Evolutionary conservation across 495 filamentous ascomycete species (phyloP).

Genomic region (Penicillium subrubescens): DNA sequence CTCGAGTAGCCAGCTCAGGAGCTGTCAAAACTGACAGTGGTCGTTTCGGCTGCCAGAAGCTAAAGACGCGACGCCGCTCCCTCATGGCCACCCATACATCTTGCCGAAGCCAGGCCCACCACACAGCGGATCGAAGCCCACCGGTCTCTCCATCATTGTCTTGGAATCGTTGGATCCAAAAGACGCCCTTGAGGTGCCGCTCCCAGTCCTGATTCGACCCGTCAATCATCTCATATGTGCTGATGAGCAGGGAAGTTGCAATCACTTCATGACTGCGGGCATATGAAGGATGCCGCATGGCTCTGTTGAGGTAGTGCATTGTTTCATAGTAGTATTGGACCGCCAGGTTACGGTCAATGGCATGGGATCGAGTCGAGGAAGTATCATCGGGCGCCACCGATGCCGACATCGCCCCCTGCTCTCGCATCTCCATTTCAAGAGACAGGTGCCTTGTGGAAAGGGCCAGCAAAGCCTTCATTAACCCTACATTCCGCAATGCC

Average conservation of each 20-base stretch:
- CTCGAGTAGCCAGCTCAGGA: slow-evolving; percentile 22
- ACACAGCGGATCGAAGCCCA: slow-evolving; percentile 21
- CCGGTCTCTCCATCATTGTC: slow-evolving; percentile 28
- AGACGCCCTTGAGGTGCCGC: slow-evolving; percentile 23
- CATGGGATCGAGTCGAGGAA: not conserved
- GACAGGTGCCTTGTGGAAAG: slow-evolving; percentile 27
- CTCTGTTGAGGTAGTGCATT: slow-evolving; percentile 24
- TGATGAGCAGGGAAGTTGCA: slow-evolving; percentile 24
- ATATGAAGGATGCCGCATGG: slow-evolving; percentile 24
- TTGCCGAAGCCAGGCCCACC: slow-evolving; percentile 29
- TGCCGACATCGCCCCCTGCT: not conserved
- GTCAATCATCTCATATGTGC: slow-evolving; percentile 30
- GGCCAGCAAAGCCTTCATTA: slow-evolving; percentile 34
- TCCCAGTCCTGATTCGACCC: slow-evolving; percentile 29
- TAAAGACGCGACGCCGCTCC: slow-evolving; percentile 18
- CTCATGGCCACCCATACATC: slow-evolving; percentile 28
- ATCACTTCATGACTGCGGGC: slow-evolving; percentile 21
- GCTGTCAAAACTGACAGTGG: slow-evolving; percentile 2
- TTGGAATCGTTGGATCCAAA: slow-evolving; percentile 29
- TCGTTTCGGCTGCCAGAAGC: slow-evolving; percentile 22
- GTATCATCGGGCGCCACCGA: not conserved
- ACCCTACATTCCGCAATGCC: slow-evolving; percentile 28
- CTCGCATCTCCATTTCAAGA: not conserved
- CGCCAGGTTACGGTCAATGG: slow-evolving; percentile 20
- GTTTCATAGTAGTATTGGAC: slow-evolving; percentile 29